Base-by-base conservation (phyloP, 768 basidiomycete genomes). In the Kondoa malvinella region DNA sequence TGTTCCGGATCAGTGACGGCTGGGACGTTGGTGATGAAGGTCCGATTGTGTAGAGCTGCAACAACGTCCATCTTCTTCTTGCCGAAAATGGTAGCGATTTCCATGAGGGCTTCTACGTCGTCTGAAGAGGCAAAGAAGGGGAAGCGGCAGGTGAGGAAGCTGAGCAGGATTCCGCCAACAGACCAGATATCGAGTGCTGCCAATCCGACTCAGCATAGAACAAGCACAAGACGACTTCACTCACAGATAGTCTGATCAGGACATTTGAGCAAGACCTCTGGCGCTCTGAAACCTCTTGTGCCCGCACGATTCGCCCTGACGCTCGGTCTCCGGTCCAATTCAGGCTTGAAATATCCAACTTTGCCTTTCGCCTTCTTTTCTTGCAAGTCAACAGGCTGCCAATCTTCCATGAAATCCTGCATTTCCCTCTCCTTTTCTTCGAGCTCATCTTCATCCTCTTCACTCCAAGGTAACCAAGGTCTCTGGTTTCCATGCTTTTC, bases 141-240 rank as follows among this genome's bases (percentile, higher is more conserved):
- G 74, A 96, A 99, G 72, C 94, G 95, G 57, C 85, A 83, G 0
- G 86, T 86, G 34, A 99, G 80, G 79, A 96, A 92, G 78, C 92
- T 92, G 3, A 97, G 81, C 0, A 99, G 78, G 65, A 96, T 95
- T 74, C 86, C 85, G 0, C 95, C 95, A 4, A 85, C 89, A 0
- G 92, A 87, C 95, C 95, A 99, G 59, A 97, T 83, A 73, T 99
- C 95, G 75, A 97, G 87, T 1, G 94, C 95, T 99, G 75, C 56
- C 59, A 17, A 34, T 17, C 31, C 14, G 65, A 32, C 26, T 8
- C 40, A 31, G 30, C 8, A 72, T 50, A 0, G 8, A 15, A 21
- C 8, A 15, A 59, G 14, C 16, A n/a, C 30, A 40, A 64, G 16
- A 26, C 26, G 68, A 32, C 32, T 32, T 67, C 32, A 78, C 84